phyloP scores from a whole-genome alignment of 176 grass and related monocot species.

The Aegilops speltoides region DNA sequence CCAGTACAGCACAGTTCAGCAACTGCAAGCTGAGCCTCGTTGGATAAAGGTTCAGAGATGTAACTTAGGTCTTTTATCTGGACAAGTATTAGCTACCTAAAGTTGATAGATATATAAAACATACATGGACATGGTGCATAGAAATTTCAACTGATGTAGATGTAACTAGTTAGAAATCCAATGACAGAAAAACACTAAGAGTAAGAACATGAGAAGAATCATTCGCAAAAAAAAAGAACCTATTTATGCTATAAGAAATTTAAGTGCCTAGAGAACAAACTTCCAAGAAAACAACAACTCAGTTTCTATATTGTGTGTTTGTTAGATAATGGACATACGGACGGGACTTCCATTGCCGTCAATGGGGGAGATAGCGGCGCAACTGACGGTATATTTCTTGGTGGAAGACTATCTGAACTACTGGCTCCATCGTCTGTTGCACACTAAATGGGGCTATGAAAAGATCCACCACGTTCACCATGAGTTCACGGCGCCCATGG shows the following conservation, averaged over 20 bases:
- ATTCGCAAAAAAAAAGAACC: not conserved
- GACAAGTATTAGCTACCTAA: not conserved
- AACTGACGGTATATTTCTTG: slow-evolving; percentile 52
- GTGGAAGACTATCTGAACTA: slow-evolving; percentile 56
- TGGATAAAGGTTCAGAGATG: not conserved
- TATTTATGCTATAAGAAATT: not conserved
- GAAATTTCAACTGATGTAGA: not conserved
- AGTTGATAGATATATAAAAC: not conserved
- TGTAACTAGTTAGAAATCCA: not conserved
- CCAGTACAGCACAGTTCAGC: not conserved
- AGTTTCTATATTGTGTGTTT: not conserved
- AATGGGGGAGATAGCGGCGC: slow-evolving; percentile 35
- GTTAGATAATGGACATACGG: slow-evolving; percentile 44
- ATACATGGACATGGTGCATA: not conserved
- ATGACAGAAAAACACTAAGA: not conserved
- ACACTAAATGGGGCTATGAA: slow-evolving; percentile 50
- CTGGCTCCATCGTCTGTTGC: slow-evolving; percentile 54
- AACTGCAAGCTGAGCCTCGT: not conserved
- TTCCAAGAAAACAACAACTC: not conserved
- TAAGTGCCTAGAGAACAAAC: not conserved
- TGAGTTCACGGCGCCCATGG: slow-evolving; percentile 55
- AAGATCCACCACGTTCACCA: slow-evolving; percentile 63
- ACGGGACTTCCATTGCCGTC: slow-evolving; percentile 53
- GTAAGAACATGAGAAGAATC: not conserved
- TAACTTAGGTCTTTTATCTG: not conserved